These are phyloP conservation scores for Terfezia boudieri DNA, from an alignment of 495 filamentous ascomycete genomes.

Conservation along the genomic window DNA sequence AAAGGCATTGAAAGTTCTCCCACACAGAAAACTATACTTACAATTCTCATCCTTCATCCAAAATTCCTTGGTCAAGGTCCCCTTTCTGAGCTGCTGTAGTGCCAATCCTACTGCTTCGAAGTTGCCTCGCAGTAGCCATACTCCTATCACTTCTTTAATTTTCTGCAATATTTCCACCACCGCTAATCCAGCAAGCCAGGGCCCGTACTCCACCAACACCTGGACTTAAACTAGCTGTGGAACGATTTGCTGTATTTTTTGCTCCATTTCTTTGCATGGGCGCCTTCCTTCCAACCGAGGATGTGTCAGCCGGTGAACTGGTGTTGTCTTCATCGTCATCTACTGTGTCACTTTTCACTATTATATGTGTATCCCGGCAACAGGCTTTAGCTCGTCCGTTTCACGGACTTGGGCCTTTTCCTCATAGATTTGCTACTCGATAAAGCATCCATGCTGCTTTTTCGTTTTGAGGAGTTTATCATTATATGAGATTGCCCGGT, in stretches of 20 bases:
- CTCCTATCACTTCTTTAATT: not conserved
- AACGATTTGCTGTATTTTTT: not conserved
- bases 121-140: conserved; percentile 20
- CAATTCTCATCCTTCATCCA: conserved; percentile 99
- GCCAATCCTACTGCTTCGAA: conserved; percentile 36
- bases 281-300: conserved; percentile 31
- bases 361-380: conserved; percentile 23
- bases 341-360: conserved; percentile 29
- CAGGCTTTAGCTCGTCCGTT: not conserved
- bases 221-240: not conserved
- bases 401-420: not conserved
- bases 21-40: conserved; percentile 89
- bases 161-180: not conserved
- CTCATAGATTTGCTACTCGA: conserved; percentile 27
- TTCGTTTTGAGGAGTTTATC: not conserved
- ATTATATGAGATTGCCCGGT: no score
- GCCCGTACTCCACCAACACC: not conserved
- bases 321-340: conserved; percentile 19
- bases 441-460: conserved; percentile 26
- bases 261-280: conserved; percentile 20
- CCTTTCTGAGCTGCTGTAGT: conserved; percentile 50
- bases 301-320: conserved; percentile 10
- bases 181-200: not conserved
- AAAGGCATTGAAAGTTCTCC: no score
- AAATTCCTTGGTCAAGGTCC: conserved; percentile 75